These are phyloP conservation scores for Raphanus raphanistrum DNA, from an alignment of 345 rosid genomes.

Conservation along the genomic window DNA sequence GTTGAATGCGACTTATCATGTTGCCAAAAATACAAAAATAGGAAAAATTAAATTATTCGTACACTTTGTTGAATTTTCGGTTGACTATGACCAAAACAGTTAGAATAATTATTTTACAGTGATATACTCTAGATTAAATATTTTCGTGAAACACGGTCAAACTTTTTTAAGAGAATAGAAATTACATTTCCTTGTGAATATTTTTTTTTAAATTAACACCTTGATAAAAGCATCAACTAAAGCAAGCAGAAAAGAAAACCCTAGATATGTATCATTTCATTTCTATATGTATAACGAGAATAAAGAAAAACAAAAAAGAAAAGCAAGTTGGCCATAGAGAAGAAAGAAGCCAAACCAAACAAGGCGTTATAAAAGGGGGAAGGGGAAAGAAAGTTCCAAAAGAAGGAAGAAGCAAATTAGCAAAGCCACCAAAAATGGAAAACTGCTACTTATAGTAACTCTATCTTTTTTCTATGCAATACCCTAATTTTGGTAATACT, in stretches of 20 bases:
- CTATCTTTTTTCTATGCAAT: slow-evolving; percentile 15
- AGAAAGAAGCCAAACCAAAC: slow-evolving; percentile 15
- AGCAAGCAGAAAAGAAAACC: slow-evolving; percentile 5
- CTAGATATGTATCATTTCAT: not conserved
- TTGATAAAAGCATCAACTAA: slow-evolving; percentile 13
- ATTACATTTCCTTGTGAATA: not conserved
- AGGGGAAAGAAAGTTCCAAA: slow-evolving; percentile 22
- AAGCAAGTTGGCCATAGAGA: not conserved
- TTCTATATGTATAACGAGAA: not conserved
- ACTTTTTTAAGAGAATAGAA: not conserved
- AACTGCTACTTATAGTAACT: slow-evolving; percentile 42
- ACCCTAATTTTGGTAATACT: slow-evolving; percentile 38
- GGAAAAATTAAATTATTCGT: not conserved
- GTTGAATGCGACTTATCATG: not conserved
- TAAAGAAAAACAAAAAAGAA: not conserved
- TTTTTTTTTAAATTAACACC: not conserved
- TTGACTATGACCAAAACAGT: slow-evolving; percentile 8
- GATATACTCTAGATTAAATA: too few relatives aligned
- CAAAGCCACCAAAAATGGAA: slow-evolving; percentile 40
- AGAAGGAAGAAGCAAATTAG: slow-evolving; percentile 40
- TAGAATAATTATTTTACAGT: not conserved
- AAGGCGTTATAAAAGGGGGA: slow-evolving; percentile 27
- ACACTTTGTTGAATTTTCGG: not conserved
- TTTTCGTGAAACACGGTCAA: not conserved
- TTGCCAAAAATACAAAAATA: not conserved